Conservation (phyloP, 2,329 filamentous ascomycete species). For the Hysterium pulicare region DNA sequence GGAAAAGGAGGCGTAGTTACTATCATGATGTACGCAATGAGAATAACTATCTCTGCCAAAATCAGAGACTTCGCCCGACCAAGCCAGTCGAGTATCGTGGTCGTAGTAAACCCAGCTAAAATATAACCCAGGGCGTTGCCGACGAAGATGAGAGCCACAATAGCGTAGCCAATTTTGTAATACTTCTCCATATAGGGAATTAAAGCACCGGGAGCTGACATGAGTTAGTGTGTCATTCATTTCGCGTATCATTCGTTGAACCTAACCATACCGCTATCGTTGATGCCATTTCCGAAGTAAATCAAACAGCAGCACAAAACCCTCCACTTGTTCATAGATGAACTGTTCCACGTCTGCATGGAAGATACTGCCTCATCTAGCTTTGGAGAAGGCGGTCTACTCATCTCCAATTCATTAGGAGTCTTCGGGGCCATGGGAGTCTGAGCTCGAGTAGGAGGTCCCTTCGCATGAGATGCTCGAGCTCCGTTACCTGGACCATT, state of each 20-base stretch:
- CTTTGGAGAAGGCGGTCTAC: slow-evolving; percentile 49
- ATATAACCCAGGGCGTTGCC: slow-evolving; percentile 76
- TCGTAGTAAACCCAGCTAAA: slow-evolving; percentile 65
- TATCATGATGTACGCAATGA: slow-evolving; percentile 62
- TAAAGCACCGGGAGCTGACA: slow-evolving; percentile 63
- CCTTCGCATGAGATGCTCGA: slow-evolving; percentile 12
- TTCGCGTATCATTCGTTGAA: neutral
- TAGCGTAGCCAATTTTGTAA: slow-evolving; percentile 71
- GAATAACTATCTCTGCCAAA: slow-evolving; percentile 55
- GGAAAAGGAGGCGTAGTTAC: slow-evolving; percentile 68
- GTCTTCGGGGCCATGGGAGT: slow-evolving; percentile 25
- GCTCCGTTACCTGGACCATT: slow-evolving; percentile 16
- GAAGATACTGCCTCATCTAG: slow-evolving; percentile 42
- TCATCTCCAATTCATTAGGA: slow-evolving; percentile 52
- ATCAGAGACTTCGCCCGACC: slow-evolving; percentile 65
- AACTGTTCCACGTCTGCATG: slow-evolving; percentile 56
- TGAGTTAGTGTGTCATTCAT: slow-evolving; percentile 8
- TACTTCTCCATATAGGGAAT: slow-evolving; percentile 77
- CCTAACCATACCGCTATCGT: slow-evolving; percentile 62
- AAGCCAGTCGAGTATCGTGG: slow-evolving; percentile 58
- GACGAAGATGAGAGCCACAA: slow-evolving; percentile 80
- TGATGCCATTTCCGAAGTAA: slow-evolving; percentile 67
- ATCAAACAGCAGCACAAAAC: slow-evolving; percentile 62
- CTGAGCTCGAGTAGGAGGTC: slow-evolving; percentile 11
- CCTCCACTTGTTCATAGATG: slow-evolving; percentile 66